Conservation (phyloP, 2,329 filamentous ascomycete species). For the Botrytis fabae region DNA sequence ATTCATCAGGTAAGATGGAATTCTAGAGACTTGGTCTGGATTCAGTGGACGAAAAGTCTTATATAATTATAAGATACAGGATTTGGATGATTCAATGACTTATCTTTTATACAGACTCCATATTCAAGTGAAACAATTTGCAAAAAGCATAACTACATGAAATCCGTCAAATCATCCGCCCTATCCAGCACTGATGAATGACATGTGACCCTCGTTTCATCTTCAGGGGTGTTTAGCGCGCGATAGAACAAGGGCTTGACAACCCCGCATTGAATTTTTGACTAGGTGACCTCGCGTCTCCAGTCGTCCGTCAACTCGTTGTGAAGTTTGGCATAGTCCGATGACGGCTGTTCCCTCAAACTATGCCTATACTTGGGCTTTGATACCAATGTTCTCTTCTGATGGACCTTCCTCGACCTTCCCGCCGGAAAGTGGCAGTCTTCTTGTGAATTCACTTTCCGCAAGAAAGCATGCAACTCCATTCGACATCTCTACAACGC, state of each 20-base stretch:
- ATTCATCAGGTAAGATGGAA: not conserved
- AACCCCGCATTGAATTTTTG: not conserved
- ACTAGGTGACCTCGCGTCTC: not conserved
- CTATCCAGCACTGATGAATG: not conserved
- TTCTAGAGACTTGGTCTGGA: not conserved
- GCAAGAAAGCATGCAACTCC: not conserved
- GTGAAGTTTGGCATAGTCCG: not conserved
- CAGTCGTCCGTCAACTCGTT: not conserved
- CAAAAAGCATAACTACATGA: not conserved
- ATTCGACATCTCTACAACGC: not conserved
- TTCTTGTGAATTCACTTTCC: not conserved
- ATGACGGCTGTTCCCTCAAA: not conserved
- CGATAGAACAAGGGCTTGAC: not conserved
- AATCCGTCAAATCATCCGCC: not conserved
- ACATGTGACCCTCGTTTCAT: not conserved
- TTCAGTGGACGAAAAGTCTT: not conserved
- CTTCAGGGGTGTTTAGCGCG: constrained; percentile 5
- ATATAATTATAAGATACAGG: not conserved
- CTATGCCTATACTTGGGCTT: not conserved
- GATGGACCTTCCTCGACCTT: not conserved
- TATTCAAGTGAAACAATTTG: not conserved
- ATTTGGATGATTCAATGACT: not conserved
- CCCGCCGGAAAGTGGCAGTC: not conserved
- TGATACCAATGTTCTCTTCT: not conserved
- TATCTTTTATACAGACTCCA: not conserved